Evolutionary conservation across 768 basidiomycete genomes (phyloP).

Genomic region (Tricholoma sp.): DNA sequence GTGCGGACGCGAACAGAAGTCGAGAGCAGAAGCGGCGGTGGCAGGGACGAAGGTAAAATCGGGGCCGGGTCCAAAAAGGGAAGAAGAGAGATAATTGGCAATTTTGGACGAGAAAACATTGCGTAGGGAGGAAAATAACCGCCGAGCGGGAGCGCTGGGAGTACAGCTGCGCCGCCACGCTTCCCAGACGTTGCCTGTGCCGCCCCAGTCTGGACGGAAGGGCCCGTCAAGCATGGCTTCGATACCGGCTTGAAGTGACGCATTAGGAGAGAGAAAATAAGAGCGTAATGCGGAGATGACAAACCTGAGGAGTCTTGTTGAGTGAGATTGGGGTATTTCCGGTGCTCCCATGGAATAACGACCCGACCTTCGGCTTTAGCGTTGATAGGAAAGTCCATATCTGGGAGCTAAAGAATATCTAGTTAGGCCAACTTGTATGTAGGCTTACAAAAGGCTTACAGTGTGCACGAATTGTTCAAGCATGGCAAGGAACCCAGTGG

Average conservation of each 20-base stretch:
- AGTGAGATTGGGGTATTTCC: conserved; percentile 68
- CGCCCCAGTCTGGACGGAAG: conserved; percentile 82
- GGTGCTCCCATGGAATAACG: conserved; percentile 88
- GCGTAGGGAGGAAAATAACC: conserved; percentile 76
- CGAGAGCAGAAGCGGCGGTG: conserved; percentile 54
- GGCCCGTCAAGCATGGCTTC: conserved; percentile 52
- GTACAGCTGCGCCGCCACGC: conserved; percentile 89
- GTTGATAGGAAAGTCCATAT: conserved; percentile 95
- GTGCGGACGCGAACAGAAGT: conserved; percentile 81
- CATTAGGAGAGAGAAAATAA: conserved; percentile 10
- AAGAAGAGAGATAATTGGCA: conserved; percentile 21
- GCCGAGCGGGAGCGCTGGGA: conserved; percentile 73
- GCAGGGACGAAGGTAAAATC: conserved; percentile 61
- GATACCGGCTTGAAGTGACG: conserved; percentile 37
- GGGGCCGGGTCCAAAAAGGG: conserved; percentile 28
- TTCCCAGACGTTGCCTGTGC: conserved; percentile 88
- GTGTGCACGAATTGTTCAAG: conserved; percentile 61
- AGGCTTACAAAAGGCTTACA: conserved; percentile 31
- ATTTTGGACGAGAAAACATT: conserved; percentile 31
- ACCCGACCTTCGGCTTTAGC: conserved; percentile 91
- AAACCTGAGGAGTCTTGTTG: conserved; percentile 36
- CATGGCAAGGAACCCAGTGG: conserved; percentile 74
- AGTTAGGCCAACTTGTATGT: neutral
- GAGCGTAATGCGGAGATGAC: neutral
- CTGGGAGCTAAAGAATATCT: conserved; percentile 57